A percentile compares a stretch with the other conserved stretches of the same genome.
Evolutionary conservation across 495 filamentous ascomycete genomes (phyloP).

Genomic region (Thermothielavioides terrestris): DNA sequence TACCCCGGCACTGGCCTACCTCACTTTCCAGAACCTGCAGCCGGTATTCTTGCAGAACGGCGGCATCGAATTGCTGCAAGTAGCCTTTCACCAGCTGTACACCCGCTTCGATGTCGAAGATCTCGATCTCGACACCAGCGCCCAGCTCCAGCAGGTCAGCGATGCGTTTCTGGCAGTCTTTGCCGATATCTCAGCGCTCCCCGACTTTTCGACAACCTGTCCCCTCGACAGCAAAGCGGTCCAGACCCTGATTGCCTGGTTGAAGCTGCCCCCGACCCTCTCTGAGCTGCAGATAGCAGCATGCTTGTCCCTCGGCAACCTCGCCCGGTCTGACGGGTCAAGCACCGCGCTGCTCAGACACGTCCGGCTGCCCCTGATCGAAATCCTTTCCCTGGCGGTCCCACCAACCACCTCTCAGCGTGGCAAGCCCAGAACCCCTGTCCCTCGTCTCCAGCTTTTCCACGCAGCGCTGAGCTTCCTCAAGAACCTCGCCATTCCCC

Average conservation of each 20-base stretch:
- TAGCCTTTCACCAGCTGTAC: conserved; percentile 26
- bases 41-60: conserved; percentile 31
- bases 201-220: conserved; percentile 40
- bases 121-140: conserved; percentile 38
- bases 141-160: conserved; percentile 46
- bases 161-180: conserved; percentile 48
- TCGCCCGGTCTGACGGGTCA: conserved; percentile 61
- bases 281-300: conserved; percentile 59
- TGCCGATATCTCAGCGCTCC: conserved; percentile 54
- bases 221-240: conserved; percentile 36
- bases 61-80: conserved; percentile 24
- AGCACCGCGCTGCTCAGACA: conserved; percentile 50
- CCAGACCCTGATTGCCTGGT: conserved; percentile 39
- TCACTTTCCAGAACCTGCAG: conserved; percentile 38
- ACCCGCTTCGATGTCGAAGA: conserved; percentile 19
- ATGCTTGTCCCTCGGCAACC: conserved; percentile 68
- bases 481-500: conserved; percentile 68
- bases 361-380: conserved; percentile 49
- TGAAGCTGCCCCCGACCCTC: conserved; percentile 22
- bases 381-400: conserved; percentile 36
- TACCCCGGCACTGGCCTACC: conserved; percentile 33
- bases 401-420: conserved; percentile 2
- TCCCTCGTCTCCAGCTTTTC: conserved; percentile 41
- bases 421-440: conserved; percentile 7
- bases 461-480: conserved; percentile 65